phyloP scores from a whole-genome alignment of 176 grass and related monocot species.

The Oryza officinalis region DNA sequence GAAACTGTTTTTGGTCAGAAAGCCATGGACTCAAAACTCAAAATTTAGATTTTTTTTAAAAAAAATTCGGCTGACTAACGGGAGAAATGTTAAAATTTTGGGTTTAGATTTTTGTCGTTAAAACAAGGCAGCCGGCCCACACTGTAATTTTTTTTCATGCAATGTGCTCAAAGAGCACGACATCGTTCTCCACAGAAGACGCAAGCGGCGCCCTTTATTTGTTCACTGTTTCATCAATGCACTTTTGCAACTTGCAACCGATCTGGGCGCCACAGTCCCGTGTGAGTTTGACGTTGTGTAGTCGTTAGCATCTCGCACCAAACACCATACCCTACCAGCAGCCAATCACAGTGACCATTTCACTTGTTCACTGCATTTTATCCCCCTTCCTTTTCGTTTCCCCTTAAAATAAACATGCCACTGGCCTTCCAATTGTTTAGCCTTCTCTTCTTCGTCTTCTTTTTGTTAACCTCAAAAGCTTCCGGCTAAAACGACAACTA shows the following conservation, averaged over 20 bases:
- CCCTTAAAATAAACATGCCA: neutral
- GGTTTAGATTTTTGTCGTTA: no score
- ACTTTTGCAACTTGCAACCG: neutral
- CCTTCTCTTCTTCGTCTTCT: neutral
- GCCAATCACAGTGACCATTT: neutral
- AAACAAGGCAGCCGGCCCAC: no score
- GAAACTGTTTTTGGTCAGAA: no score
- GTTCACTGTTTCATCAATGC: neutral
- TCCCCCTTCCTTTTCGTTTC: neutral
- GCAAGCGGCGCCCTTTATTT: neutral
- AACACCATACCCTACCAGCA: neutral
- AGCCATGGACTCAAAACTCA: no score
- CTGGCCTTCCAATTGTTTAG: neutral
- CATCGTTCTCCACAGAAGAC: neutral
- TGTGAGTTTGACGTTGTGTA: neutral
- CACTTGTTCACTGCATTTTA: neutral
- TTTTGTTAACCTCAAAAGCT: neutral
- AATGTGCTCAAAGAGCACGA: neutral
- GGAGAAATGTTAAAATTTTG: no score
- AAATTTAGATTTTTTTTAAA: no score
- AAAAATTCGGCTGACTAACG: no score
- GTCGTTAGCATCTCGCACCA: neutral
- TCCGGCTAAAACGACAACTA: slow-evolving; percentile 12
- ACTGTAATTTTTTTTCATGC: neutral
- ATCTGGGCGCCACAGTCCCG: neutral